These are phyloP conservation scores for Beauveria sp. DNA, from an alignment of 2,329 filamentous ascomycete genomes.

Conservation along the genomic window DNA sequence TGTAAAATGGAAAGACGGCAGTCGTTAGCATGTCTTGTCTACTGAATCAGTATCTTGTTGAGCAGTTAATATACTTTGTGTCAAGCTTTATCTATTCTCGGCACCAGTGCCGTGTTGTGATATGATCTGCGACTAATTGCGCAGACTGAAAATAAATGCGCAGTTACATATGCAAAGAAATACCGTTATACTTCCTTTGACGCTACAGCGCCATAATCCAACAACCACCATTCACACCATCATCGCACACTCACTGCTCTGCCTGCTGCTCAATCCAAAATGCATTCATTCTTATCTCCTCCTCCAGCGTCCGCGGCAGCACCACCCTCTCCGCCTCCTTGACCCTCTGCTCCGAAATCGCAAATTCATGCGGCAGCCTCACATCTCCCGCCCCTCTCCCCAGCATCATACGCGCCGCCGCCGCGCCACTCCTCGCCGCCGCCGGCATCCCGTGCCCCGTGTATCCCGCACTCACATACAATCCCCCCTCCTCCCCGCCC, in stretches of 20 bases:
- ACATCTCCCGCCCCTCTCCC: slow-evolving; percentile 27
- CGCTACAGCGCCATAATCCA: too few relatives aligned
- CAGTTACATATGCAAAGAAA: too few relatives aligned
- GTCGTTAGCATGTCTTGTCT: background rate
- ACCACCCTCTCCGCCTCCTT: slow-evolving; percentile 1
- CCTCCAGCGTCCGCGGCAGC: slow-evolving; percentile 1
- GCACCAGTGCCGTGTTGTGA: too few relatives aligned
- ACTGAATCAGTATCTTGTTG: too few relatives aligned
- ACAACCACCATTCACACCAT: too few relatives aligned
- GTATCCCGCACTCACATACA: slow-evolving; percentile 60
- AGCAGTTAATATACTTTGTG: too few relatives aligned
- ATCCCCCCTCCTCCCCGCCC: slow-evolving; percentile 36
- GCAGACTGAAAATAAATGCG: too few relatives aligned
- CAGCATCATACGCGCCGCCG: slow-evolving; percentile 53
- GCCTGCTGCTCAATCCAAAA: slow-evolving; percentile 1
- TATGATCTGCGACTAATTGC: too few relatives aligned
- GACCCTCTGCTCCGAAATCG: slow-evolving; percentile 26
- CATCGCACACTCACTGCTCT: background rate
- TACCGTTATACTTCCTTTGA: too few relatives aligned
- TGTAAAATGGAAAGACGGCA: too few relatives aligned
- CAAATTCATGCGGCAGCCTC: slow-evolving; percentile 36
- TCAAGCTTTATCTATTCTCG: too few relatives aligned
- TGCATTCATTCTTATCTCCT: slow-evolving; percentile 6
- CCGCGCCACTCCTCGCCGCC: slow-evolving; percentile 57
- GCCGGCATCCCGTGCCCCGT: slow-evolving; percentile 74